Evolutionary conservation across 352 stramenopile genomes (phyloP).

Genomic region (Globisporangium middletonii): DNA sequence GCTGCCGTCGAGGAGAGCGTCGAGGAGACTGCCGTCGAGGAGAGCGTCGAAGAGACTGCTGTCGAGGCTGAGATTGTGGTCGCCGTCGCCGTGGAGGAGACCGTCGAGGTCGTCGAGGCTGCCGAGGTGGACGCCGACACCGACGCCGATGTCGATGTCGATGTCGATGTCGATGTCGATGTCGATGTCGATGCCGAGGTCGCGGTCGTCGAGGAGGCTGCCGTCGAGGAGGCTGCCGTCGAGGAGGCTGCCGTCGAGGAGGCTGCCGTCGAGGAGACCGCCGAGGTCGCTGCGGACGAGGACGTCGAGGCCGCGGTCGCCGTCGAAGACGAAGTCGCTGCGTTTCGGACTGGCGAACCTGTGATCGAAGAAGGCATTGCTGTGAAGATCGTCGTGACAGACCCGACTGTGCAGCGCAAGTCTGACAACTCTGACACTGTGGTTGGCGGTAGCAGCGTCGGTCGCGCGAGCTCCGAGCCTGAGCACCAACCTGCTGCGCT

Average conservation of each 20-base stretch:
- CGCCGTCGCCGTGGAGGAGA: too few relatives aligned
- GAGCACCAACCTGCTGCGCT: background rate
- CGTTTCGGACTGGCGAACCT: background rate
- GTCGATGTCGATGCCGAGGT: too few relatives aligned
- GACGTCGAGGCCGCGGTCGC: too few relatives aligned
- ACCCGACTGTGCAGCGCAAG: background rate
- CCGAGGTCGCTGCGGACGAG: too few relatives aligned
- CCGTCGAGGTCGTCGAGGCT: background rate
- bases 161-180: too few relatives aligned
- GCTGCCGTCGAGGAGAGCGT: background rate
- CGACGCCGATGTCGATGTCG: too few relatives aligned
- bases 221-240: background rate
- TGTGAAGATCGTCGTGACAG: background rate
- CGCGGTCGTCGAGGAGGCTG: too few relatives aligned
- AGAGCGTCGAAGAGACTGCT: background rate
- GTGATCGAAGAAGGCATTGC: background rate
- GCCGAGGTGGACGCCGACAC: too few relatives aligned
- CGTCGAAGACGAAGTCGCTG: too few relatives aligned
- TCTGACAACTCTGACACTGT: background rate
- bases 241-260: background rate
- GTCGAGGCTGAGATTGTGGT: conserved; percentile 2
- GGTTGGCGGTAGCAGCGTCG: background rate
- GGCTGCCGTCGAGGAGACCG: background rate
- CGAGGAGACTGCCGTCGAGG: background rate
- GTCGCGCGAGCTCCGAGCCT: background rate